Evolutionary conservation across 192 early-diverging fungal genomes (phyloP), one percentile per base, ranked within the genome.

Genomic region (Chytriomyces sp.): DNA sequence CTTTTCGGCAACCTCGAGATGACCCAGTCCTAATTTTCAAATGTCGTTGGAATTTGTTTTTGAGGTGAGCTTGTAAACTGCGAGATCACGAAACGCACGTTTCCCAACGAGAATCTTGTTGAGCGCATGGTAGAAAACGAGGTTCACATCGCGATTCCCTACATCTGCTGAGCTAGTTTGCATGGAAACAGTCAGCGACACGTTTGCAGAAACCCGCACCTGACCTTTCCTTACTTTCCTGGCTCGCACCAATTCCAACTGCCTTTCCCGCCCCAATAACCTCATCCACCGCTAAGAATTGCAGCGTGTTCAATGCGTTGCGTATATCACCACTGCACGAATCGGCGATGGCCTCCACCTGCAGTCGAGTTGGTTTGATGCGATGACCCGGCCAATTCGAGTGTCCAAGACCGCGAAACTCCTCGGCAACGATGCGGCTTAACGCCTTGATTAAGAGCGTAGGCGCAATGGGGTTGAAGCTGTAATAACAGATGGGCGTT

Each of bases 241-340:
- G 19, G 22, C 55, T 75, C 70, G 52, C 10, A 30, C 12, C 67
- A 19, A 12, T 32, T 34, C 7, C 14, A 1, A 59, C 72, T 25
- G 25, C 19, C 33, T 10, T 63, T 25, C 62, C 31, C n/a, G 33
- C 5, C 6, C 14, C 64, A n/a, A 22, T 40, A 71, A 5, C 56
- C 6, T 62, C 44, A 63, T 40, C 32, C 7, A 75, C 39, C 10
- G 68, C 17, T 6, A 72, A 44, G 60, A 82, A 83, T 55, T 83
- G 82, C 52, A 83, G 37, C 17, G 82, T 59, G 61, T 83, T 83
- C 26, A 83, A 34, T 2, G 82, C 82, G 44, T 75, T 77, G 22
- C 82, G 76, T 32, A 83, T 77, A 67, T 83, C 82, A 4, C 82
- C 82, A 8, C 59, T 76, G 52, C 76, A 74, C 8, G 73, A 32